These are phyloP conservation scores for Tieghemiomyces parasiticus DNA, from an alignment of 192 early-diverging fungal species.

Conservation along the genomic window DNA sequence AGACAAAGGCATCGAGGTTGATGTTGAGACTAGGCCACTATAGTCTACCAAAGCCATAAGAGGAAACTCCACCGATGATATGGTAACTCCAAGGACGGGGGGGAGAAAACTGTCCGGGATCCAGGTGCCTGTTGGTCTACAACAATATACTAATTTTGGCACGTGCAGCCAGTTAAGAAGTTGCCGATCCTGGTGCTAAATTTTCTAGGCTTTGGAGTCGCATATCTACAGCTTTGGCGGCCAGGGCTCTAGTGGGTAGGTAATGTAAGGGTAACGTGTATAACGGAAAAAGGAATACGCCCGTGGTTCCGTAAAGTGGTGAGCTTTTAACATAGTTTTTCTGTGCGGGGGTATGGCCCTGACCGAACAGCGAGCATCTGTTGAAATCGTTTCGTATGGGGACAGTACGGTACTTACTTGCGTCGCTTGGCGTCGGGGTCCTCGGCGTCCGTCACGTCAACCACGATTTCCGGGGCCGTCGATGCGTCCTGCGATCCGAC, in stretches of 20 bases:
- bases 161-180: too few relatives aligned
- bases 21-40: too few relatives aligned
- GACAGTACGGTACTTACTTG: neutral
- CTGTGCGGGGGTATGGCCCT: neutral
- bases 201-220: too few relatives aligned
- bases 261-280: neutral
- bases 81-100: too few relatives aligned
- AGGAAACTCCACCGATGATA: too few relatives aligned
- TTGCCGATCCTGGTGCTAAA: too few relatives aligned
- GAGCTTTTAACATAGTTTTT: neutral
- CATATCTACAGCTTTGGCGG: neutral
- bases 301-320: neutral
- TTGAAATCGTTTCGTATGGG: neutral
- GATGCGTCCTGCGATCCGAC: neutral
- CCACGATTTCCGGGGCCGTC: neutral
- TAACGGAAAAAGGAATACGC: neutral
- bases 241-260: neutral
- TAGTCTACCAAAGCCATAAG: too few relatives aligned
- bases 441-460: neutral
- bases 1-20: too few relatives aligned
- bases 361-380: neutral
- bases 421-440: neutral
- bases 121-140: too few relatives aligned
- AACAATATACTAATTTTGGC: too few relatives aligned
- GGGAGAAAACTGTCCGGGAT: too few relatives aligned